Percentiles rank a stretch among this genome's conserved stretches.
Evolutionary conservation across 495 filamentous ascomycete genomes (phyloP).

Genomic region (Podospora fimiseda): DNA sequence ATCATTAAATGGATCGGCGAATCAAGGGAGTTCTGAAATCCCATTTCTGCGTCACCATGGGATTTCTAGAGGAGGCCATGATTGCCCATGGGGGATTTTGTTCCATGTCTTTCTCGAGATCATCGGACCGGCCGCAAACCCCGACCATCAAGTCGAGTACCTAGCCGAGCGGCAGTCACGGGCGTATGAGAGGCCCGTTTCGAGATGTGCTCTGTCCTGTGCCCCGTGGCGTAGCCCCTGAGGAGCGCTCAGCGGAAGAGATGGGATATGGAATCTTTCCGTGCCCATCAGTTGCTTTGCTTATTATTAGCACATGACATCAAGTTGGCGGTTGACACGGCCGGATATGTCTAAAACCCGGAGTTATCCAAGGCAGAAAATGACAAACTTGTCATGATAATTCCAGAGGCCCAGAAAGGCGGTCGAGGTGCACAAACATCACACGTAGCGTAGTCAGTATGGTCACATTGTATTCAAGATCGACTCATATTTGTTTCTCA

Average conservation of each 20-base stretch:
- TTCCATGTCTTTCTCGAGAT: not conserved
- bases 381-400: too few species aligned
- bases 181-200: not conserved
- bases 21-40: not conserved
- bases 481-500: too few species aligned
- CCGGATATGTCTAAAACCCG: too few species aligned
- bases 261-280: too few species aligned
- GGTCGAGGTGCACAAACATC: too few species aligned
- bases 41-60: conserved; percentile 2
- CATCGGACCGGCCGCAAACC: not conserved
- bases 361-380: too few species aligned
- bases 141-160: not conserved
- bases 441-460: too few species aligned
- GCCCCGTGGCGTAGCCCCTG: not conserved
- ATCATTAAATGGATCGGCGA: not conserved
- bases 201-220: not conserved
- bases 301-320: not conserved
- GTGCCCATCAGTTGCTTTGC: not conserved
- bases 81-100: not conserved
- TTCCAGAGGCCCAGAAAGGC: too few species aligned
- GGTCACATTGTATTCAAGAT: too few species aligned
- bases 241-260: too few species aligned
- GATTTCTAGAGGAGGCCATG: not conserved
- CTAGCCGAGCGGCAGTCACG: not conserved
- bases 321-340: too few species aligned